A percentile compares a stretch with the other conserved stretches of the same genome.
phyloP scores from a whole-genome alignment of 2,329 filamentous ascomycete genomes.

The Trichoderma cornu-damae region DNA sequence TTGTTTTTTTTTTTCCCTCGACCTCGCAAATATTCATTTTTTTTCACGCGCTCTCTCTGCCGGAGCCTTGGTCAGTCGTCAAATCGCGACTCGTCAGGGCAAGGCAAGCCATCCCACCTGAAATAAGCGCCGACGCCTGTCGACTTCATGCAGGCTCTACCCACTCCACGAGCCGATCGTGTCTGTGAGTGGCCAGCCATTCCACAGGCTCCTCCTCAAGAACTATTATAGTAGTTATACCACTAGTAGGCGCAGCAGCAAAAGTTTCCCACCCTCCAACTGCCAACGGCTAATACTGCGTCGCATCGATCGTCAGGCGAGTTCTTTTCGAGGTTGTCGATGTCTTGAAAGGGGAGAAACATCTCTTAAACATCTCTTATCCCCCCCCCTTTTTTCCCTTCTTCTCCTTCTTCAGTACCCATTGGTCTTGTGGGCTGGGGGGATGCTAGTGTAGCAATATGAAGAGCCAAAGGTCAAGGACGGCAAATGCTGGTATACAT shows the following conservation, averaged over 20 bases:
- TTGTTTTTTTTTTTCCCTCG: background rate
- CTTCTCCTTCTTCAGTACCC: background rate
- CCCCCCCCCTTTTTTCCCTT: no score
- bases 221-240: no score
- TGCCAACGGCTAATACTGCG: background rate
- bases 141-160: conserved; percentile 44
- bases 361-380: no score
- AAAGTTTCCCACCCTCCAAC: conserved; percentile 11
- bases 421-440: background rate
- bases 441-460: background rate
- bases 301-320: conserved; percentile 10
- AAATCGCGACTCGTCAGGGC: conserved; percentile 36
- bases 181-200: conserved; percentile 20
- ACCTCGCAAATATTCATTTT: conserved; percentile 6
- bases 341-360: no score
- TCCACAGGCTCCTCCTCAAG: conserved; percentile 11
- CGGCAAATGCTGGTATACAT: background rate
- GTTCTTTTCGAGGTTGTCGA: background rate
- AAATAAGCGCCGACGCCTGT: conserved; percentile 56
- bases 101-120: conserved; percentile 39
- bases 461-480: background rate
- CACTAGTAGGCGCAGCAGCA: conserved; percentile 11
- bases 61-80: conserved; percentile 10
- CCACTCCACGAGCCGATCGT: conserved; percentile 20
- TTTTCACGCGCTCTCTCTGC: background rate